Evolutionary conservation across 2,329 filamentous ascomycete species (phyloP).

Genomic region (Clarireedia monteithiana): DNA sequence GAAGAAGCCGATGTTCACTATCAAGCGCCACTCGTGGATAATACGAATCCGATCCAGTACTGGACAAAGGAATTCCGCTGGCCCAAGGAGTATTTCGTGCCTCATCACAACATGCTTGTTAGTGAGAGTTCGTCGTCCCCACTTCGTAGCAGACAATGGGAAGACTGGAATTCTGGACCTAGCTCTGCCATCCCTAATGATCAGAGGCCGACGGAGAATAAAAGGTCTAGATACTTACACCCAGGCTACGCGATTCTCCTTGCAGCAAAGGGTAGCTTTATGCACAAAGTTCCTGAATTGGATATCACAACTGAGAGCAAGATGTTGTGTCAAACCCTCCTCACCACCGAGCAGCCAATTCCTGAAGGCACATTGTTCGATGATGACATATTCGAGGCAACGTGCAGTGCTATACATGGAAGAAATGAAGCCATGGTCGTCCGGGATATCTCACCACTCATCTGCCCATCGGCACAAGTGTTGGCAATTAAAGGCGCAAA

Average conservation of each 20-base stretch:
- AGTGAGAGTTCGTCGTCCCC: too few species aligned
- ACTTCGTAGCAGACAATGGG: slow-evolving; percentile 24
- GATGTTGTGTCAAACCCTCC: slow-evolving; percentile 13
- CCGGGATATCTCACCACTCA: neutral
- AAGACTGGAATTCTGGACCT: slow-evolving; percentile 9
- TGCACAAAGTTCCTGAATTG: slow-evolving; percentile 27
- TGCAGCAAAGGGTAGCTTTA: slow-evolving; percentile 33
- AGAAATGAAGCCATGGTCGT: neutral
- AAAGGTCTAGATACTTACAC: slow-evolving; percentile 31
- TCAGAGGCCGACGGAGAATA: slow-evolving; percentile 32
- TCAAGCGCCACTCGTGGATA: too few species aligned
- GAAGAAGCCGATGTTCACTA: too few species aligned
- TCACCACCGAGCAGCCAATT: neutral
- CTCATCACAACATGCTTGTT: too few species aligned
- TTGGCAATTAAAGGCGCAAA: neutral
- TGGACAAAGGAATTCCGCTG: neutral
- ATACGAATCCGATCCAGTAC: neutral
- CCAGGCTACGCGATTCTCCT: slow-evolving; percentile 32
- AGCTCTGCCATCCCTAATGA: slow-evolving; percentile 31
- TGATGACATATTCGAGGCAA: neutral
- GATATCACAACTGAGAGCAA: slow-evolving; percentile 30
- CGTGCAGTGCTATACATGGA: neutral
- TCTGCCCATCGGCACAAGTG: neutral
- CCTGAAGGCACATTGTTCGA: neutral
- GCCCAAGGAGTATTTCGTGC: slow-evolving; percentile 1